phyloP scores from a whole-genome alignment of 2,329 filamentous ascomycete species.

The Pseudonectria foliicola region DNA sequence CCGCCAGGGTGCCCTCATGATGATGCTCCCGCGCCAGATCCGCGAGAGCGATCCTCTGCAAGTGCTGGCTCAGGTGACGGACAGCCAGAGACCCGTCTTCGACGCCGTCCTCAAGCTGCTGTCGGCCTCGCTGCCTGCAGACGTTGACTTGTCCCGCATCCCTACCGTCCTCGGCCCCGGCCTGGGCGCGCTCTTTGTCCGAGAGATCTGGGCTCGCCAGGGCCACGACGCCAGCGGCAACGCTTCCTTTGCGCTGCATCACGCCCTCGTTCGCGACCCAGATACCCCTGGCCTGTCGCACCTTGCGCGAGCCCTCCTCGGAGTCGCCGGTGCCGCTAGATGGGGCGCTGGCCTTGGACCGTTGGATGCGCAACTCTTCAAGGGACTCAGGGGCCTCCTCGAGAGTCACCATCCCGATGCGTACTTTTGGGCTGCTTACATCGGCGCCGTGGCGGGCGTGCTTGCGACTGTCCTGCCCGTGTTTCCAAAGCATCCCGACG shows the following conservation, averaged over 20 bases:
- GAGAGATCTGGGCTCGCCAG: conserved; percentile 44
- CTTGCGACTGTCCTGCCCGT: conserved; percentile 36
- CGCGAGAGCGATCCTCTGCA: conserved; percentile 60
- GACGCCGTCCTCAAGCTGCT: conserved; percentile 33
- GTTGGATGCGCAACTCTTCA: conserved; percentile 37
- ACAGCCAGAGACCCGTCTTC: conserved; percentile 23
- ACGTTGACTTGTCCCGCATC: conserved; percentile 26
- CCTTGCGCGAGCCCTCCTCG: conserved; percentile 61
- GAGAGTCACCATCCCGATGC: conserved; percentile 29
- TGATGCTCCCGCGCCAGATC: conserved; percentile 52
- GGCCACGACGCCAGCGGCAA: conserved; percentile 46
- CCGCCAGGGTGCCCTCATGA: conserved; percentile 73
- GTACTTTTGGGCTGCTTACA: conserved; percentile 47
- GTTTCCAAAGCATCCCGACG: conserved; percentile 29
- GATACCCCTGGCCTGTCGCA: conserved; percentile 69
- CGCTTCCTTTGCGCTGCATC: conserved; percentile 64
- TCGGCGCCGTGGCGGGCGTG: conserved; percentile 40
- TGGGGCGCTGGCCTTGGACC: conserved; percentile 59
- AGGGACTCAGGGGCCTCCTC: conserved; percentile 36
- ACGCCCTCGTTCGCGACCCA: conserved; percentile 61
- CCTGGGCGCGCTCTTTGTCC: conserved; percentile 38
- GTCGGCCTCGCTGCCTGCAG: conserved; percentile 34
- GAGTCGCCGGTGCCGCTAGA: conserved; percentile 62
- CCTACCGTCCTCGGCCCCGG: conserved; percentile 37
- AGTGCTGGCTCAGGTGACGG: conserved; percentile 23